A percentile compares a stretch with the other conserved stretches of the same genome.
phyloP scores from a whole-genome alignment of 2,329 filamentous ascomycete species.

The Diaporthe helianthi region DNA sequence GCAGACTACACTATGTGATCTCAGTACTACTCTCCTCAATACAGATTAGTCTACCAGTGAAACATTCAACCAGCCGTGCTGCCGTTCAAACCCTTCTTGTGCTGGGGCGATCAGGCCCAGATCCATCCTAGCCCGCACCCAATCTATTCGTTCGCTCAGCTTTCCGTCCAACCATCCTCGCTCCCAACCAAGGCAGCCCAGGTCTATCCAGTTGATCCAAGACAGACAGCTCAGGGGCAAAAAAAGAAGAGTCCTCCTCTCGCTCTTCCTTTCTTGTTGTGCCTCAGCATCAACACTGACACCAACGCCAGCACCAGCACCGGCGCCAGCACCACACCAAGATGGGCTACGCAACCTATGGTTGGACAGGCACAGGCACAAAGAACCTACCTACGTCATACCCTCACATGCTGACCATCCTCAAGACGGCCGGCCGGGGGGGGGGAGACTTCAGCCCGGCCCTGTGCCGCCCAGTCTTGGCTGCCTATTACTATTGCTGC shows the following conservation, averaged over 20 bases:
- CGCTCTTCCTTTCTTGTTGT: background rate
- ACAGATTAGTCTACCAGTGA: background rate
- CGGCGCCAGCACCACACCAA: conserved; percentile 2
- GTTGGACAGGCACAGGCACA: conserved; percentile 26
- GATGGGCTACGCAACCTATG: background rate
- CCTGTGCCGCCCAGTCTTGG: background rate
- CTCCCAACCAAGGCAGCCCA: background rate
- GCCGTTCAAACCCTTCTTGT: background rate
- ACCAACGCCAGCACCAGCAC: background rate
- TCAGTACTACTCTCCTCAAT: background rate
- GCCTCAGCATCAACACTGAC: background rate
- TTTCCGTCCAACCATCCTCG: background rate
- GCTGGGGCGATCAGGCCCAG: conserved; percentile 1
- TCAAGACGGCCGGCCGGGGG: too few species aligned
- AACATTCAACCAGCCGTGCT: background rate
- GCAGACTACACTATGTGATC: background rate
- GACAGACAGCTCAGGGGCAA: background rate
- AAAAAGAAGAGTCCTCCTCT: background rate
- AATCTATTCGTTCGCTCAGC: background rate
- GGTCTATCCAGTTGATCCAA: background rate
- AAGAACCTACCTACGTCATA: conserved; percentile 18
- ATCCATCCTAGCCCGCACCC: background rate
- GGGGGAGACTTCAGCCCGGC: too few species aligned
- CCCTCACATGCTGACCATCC: background rate
- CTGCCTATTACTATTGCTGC: background rate